Evolutionary conservation across 1,284 basidiomycete genomes (phyloP).

Genomic region (Puccinia sorghi): DNA sequence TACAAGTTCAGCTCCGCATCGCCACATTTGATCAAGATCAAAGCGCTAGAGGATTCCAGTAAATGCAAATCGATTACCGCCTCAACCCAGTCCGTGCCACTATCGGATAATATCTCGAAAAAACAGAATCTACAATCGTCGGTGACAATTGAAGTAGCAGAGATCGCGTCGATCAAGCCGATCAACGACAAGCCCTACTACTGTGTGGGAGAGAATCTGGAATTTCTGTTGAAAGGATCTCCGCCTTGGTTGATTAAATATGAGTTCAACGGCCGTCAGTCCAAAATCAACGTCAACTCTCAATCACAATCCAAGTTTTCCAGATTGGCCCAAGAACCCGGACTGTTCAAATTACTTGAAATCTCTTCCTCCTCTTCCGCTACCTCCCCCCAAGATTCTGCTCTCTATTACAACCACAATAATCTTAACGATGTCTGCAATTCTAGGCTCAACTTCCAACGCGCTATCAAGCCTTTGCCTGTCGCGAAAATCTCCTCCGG

Average conservation of each 20-base stretch:
- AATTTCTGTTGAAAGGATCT: conserved; percentile 89
- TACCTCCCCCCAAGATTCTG: background rate
- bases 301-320: conserved; percentile 74
- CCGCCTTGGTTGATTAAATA: conserved; percentile 96
- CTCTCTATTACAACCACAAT: background rate
- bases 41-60: conserved; percentile 73
- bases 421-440: conserved; percentile 65
- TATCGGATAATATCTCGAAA: conserved; percentile 37
- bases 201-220: conserved; percentile 85
- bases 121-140: background rate
- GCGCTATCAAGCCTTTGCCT: conserved; percentile 78
- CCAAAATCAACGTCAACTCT: conserved; percentile 68
- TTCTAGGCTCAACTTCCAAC: conserved; percentile 70
- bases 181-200: conserved; percentile 76
- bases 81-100: conserved; percentile 2
- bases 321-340: conserved; percentile 74
- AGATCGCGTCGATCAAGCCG: conserved; percentile 87
- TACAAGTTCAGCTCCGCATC: conserved; percentile 76
- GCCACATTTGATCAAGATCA: conserved; percentile 75
- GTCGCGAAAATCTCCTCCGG: conserved; percentile 84
- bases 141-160: conserved; percentile 70
- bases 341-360: conserved; percentile 76
- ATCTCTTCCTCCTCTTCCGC: conserved; percentile 69
- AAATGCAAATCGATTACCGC: conserved; percentile 65
- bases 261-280: conserved; percentile 73